Base-by-base conservation (phyloP, 129 eudicot genomes). In the Chrysanthemum lavandulifolium region DNA sequence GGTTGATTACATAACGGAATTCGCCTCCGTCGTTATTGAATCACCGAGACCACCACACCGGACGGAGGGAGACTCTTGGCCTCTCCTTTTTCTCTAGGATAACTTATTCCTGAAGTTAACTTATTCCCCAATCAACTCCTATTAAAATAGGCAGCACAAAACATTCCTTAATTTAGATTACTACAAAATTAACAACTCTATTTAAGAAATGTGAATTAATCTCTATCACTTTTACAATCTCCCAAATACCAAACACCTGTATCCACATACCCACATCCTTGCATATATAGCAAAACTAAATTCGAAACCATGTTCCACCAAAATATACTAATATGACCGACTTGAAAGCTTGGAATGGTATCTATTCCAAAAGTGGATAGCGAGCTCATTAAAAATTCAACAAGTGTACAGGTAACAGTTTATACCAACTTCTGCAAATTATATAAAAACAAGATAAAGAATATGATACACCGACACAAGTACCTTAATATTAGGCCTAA, bases 401-500 rank as follows among this genome's bases (percentile, higher is more conserved):
- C 27, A 27, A 25, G 73, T 51, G n/a, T 13, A 51, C 3, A n/a
- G n/a, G n/a, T n/a, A n/a, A 51, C 3, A n/a, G 47, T 50, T 27
- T 31, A 72, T 14, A 59, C 56, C 67, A 71, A 45, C 43, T 57
- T 71, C 15, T 18, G 23, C 4, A 45, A 2, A 43, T 1, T 29
- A 73, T 48, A 61, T n/a, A 23, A 23, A 59, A 1, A 51, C 23
- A 31, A 53, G 43, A 23, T 16, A 52, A 12, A 3, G 56, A 55
- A 27, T 25, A 25, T 57, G 36, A 75, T 67, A n/a, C 18, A 19
- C 73, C 58, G 25, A 78, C 15, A 52, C 2, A 47, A 66, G 53
- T 83, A 93, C 99, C 96, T 76, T 83, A 69, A 95, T 84, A 68
- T 86, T 83, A 18, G 85, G 92, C 65, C 82, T 73, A 57, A 95